Evolutionary conservation across 352 stramenopile genomes (phyloP).

Genomic region (Phytophthora niederhauseri): DNA sequence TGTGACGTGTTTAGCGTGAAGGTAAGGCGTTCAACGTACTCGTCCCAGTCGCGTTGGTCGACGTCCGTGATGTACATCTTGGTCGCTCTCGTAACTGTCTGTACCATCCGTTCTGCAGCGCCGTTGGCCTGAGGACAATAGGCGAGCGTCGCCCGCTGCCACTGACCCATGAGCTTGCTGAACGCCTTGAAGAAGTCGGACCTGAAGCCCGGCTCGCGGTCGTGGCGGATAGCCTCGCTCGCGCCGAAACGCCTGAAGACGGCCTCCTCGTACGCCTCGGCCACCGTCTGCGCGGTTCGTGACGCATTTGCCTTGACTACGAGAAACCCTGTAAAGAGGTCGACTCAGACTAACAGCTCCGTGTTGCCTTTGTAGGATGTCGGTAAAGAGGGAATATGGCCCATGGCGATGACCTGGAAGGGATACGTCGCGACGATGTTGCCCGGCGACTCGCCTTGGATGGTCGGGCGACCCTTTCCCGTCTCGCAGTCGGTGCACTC

Average conservation of each 20-base stretch:
- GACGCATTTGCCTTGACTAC: neutral
- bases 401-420: conserved; percentile 21
- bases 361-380: conserved; percentile 15
- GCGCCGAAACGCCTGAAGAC: conserved; percentile 10
- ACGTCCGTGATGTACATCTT: conserved; percentile 22
- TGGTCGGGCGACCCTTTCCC: neutral
- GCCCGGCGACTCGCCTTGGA: neutral
- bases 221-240: conserved; percentile 12
- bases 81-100: conserved; percentile 4
- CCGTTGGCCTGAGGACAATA: conserved; percentile 14
- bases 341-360: conserved; percentile 9
- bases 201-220: conserved; percentile 14
- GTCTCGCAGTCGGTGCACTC: conserved; percentile 4
- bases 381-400: conserved; percentile 24
- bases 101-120: conserved; percentile 11
- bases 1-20: conserved; percentile 15
- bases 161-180: neutral
- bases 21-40: conserved; percentile 16
- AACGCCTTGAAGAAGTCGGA: conserved; percentile 13
- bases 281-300: conserved; percentile 1
- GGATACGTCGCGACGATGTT: conserved; percentile 7
- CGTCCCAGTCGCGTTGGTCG: conserved; percentile 14
- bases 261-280: conserved; percentile 8
- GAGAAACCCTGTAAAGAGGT: conserved; percentile 7
- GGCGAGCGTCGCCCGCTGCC: conserved; percentile 6